Evolutionary conservation across 495 filamentous ascomycete species (phyloP).

Genomic region (Antarctomyces pellizariae): DNA sequence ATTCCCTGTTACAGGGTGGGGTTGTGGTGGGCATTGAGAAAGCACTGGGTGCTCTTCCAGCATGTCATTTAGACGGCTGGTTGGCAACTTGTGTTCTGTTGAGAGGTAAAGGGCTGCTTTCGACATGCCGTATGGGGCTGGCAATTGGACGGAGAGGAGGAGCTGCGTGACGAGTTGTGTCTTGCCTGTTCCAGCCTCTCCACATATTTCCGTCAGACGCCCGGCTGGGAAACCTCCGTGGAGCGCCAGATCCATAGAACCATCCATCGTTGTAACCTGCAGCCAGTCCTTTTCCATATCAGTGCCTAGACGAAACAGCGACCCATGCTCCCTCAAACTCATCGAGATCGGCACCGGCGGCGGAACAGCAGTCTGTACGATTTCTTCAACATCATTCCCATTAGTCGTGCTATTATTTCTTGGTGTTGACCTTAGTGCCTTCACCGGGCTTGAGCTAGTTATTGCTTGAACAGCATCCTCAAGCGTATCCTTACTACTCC

Average conservation of each 20-base stretch:
- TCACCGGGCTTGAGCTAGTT: too few relatives aligned
- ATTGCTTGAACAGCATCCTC: too few relatives aligned
- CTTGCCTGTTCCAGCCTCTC: slow-evolving; percentile 89
- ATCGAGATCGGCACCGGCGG: too few relatives aligned
- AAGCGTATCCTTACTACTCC: too few relatives aligned
- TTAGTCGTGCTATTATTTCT: too few relatives aligned
- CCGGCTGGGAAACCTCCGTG: slow-evolving; percentile 69
- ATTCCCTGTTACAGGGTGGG: slow-evolving; percentile 34
- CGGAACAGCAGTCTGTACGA: too few relatives aligned
- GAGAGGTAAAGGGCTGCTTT: slow-evolving; percentile 70
- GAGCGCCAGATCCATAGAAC: slow-evolving; percentile 45
- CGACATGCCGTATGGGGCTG: slow-evolving; percentile 41
- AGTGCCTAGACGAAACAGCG: too few relatives aligned
- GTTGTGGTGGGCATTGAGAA: slow-evolving; percentile 19
- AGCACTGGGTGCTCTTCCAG: slow-evolving; percentile 42
- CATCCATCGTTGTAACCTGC: slow-evolving; percentile 61
- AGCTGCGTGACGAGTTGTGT: slow-evolving; percentile 80
- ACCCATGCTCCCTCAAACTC: too few relatives aligned
- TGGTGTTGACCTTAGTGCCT: too few relatives aligned
- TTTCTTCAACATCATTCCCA: too few relatives aligned
- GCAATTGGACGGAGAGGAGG: slow-evolving; percentile 60
- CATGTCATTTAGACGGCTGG: slow-evolving; percentile 56
- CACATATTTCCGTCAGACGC: slow-evolving; percentile 74
- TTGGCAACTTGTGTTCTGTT: slow-evolving; percentile 73
- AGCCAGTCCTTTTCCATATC: slow-evolving; percentile 22